Percentiles rank a stretch among this genome's conserved stretches.
Conservation (phyloP, 2,329 filamentous ascomycete genomes). For the Monilinia fructicola region DNA sequence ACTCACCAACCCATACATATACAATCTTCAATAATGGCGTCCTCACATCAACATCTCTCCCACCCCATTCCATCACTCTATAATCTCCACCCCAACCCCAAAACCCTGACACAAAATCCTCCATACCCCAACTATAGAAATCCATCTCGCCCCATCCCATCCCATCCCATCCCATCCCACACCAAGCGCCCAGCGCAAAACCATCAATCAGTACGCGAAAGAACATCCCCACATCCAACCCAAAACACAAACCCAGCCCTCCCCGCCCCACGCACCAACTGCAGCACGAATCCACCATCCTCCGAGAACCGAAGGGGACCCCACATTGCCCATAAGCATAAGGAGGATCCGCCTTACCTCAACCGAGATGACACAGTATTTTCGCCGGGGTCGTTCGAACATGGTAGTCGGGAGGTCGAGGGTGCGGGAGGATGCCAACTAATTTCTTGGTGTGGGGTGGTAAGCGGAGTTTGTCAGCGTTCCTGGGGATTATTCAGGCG, state of each 20-base stretch:
- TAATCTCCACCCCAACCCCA: rapidly evolving
- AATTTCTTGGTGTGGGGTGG: not conserved
- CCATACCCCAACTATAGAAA: not conserved
- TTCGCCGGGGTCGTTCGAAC: not conserved
- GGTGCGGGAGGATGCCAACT: not conserved
- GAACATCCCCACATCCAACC: not conserved
- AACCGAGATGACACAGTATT: not conserved
- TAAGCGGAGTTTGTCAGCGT: not conserved
- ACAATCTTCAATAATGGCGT: not conserved
- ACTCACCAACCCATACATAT: not conserved
- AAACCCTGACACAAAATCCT: not conserved
- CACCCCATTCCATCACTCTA: not conserved
- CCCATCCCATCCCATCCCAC: not conserved
- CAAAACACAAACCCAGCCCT: too few species aligned
- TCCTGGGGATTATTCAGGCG: not conserved
- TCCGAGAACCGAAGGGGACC: not conserved
- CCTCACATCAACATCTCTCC: not conserved
- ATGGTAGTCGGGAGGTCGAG: too few species aligned
- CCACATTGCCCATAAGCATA: too few species aligned
- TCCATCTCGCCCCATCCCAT: too few species aligned
- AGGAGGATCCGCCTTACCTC: not conserved
- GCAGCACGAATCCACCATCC: not conserved
- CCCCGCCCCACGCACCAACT: too few species aligned
- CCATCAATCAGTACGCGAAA: slow-evolving; percentile 13
- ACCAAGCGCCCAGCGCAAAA: not conserved